Evolutionary conservation across 345 rosid species (phyloP), one percentile per base, ranked within the genome.

Genomic region (Eucalyptus polyanthemos): DNA sequence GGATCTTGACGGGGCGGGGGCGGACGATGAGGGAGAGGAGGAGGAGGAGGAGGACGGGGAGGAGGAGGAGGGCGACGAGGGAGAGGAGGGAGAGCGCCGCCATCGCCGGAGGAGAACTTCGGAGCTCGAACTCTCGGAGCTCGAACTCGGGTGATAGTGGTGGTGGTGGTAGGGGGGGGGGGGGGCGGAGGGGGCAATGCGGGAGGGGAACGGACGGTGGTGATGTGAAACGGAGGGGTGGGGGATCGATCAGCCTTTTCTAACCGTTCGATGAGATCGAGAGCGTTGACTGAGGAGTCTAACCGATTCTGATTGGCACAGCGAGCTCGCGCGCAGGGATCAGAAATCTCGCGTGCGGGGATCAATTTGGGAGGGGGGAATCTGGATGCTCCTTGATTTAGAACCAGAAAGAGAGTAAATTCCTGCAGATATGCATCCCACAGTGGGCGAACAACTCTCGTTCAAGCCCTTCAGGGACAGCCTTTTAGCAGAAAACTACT

Each of bases 1-100:
- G 95, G 94, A 97, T 92, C 60, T 14, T 91, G 90, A 92, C 92
- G 15, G 96, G 95, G 7, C 93, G 92, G 44, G 98, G 99, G 7
- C 95, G 93, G 86, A 92, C 95, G 65, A 95, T 92, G 81, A 93
- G 31, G 87, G 87, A 92, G 58, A 96, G 93, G 88, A 94, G 56
- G 16, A 87, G 87, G 87, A 96, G 93, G 60, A 96, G 92, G 29
- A 89, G 89, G 88, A 92, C 85, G 4, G 97, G 96, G 76, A 92
- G 14, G 27, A 93, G 54, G 42, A 94, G 89, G 91, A 94, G 54
- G 24, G 89, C 87, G 51, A 95, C 89, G 81, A 90, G 90, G 87
- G 89, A 87, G 49, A 49, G 40, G 31, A 86, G 62, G 62, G 25
- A 86, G 62, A 86, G 87, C 14, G 12, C 60, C 5, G 34, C 87